A percentile compares a stretch with the other conserved stretches of the same genome.
phyloP scores from a whole-genome alignment of 306 rosid species.

The Pyrus betulifolia region DNA sequence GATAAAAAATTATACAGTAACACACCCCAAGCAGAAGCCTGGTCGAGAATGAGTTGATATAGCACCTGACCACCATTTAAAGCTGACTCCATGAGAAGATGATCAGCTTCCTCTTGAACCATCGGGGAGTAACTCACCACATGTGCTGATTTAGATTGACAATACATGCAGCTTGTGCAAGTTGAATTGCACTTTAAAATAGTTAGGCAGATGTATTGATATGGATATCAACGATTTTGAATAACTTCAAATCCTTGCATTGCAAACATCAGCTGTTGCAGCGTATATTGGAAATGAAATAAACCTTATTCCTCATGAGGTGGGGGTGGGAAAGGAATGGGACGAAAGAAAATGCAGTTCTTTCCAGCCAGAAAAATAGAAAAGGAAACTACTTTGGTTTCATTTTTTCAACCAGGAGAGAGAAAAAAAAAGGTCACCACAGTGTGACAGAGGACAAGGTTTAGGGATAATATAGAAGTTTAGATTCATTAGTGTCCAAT shows the following conservation, averaged over 20 bases:
- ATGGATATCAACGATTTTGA: not conserved
- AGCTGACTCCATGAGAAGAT: slow-evolving; percentile 88
- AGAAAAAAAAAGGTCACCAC: no score
- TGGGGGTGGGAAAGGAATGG: no score
- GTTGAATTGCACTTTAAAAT: not conserved
- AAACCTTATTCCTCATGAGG: no score
- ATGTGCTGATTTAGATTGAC: slow-evolving; percentile 44
- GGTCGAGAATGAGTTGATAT: not conserved
- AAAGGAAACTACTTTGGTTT: no score
- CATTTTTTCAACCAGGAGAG: no score
- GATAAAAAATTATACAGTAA: not conserved
- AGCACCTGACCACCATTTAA: slow-evolving; percentile 54
- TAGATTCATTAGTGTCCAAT: slow-evolving; percentile 26
- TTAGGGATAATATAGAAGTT: no score
- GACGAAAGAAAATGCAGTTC: no score
- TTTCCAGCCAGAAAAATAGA: no score
- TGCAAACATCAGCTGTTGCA: not conserved
- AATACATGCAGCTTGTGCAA: not conserved
- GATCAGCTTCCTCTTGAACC: slow-evolving; percentile 72
- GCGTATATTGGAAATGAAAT: no score
- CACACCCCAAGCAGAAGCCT: not conserved
- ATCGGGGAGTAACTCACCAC: slow-evolving; percentile 45
- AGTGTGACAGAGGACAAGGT: no score
- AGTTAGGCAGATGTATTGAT: not conserved
- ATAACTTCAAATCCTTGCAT: not conserved